A percentile compares a stretch with the other conserved stretches of the same genome.
phyloP scores from a whole-genome alignment of 257 asterid genomes.

The Euphrasia confusa region DNA sequence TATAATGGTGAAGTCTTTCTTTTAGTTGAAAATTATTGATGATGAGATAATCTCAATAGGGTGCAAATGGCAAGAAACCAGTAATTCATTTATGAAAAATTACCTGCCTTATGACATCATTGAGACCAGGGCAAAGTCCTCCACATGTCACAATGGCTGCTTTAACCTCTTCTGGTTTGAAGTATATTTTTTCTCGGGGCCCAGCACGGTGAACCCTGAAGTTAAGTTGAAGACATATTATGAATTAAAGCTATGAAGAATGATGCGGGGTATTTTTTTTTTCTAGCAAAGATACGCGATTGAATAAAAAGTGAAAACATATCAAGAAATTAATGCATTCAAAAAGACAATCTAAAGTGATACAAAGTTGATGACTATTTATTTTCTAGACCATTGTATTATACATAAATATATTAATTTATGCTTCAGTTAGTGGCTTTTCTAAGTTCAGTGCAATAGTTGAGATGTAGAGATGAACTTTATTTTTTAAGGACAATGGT shows the following conservation, averaged over 20 bases:
- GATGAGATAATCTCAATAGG: background rate
- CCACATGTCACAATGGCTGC: slow-evolving; percentile 96
- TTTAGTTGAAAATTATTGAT: slow-evolving; percentile 7
- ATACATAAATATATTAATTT: background rate
- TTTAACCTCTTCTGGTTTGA: slow-evolving; percentile 82
- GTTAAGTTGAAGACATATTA: slow-evolving; percentile 2
- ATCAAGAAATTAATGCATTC: background rate
- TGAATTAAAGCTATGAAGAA: background rate
- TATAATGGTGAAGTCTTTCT: slow-evolving; percentile 2
- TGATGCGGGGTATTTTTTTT: background rate
- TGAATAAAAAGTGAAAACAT: slow-evolving; percentile 8
- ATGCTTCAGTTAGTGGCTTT: slow-evolving; percentile 9
- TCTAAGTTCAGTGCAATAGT: slow-evolving; percentile 5
- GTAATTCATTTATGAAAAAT: slow-evolving; percentile 7
- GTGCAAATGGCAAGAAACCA: slow-evolving; percentile 12
- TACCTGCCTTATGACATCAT: slow-evolving; percentile 92
- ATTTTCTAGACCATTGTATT: slow-evolving; percentile 6
- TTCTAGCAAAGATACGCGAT: background rate
- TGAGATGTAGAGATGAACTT: slow-evolving; percentile 11
- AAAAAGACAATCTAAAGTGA: background rate
- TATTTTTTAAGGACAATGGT: background rate
- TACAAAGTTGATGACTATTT: background rate
- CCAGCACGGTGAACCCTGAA: slow-evolving; percentile 96
- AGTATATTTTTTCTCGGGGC: slow-evolving; percentile 78
- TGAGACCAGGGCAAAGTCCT: slow-evolving; percentile 96